Base-by-base conservation (phyloP, 73 alveolate species). In the Paramecium biaurelia region DNA sequence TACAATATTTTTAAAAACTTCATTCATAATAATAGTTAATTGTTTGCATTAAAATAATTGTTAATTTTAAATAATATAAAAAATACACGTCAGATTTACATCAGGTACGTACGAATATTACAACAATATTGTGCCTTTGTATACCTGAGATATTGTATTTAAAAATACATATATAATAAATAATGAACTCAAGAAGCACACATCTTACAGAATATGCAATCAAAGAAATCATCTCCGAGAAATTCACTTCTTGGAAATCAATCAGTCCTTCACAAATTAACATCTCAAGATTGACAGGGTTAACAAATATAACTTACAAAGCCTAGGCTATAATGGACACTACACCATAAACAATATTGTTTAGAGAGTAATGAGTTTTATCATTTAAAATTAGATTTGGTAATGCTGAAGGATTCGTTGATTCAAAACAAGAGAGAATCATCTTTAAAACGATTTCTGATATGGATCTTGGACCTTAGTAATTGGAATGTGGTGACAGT, bases 361-460 rank as follows among this genome's bases (percentile, higher is more conserved):
- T 63, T 26, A 63, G 84, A 63, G 84, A 63, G 84, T 63, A 63
- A 30, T 26, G 68, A 63, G 10, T 63, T 21, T 63, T 32, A 26
- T 63, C 68, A 53, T 53, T 47, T 53, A 53, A 26, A 67, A 67
- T 74, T 74, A 74, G 87, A 35, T 74, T 74, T 79, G 90, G 90
- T 11, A 79, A 79, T 79, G 74, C 90, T 23, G 90, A 79, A 24
- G 76, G 90, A 7, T 79, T 79, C 28, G 74, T 79, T 8, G 90
- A 79, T 79, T 47, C 45, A 18, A 7, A 79, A 79, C 32, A 30
- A 20, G 90, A 79, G 26, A 38, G 56, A 11, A 21, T 79, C 1
- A n/a, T 79, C 0, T 79, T 79, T 34, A 41, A 63, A 18, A 43
- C 90, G 11, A 79, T 79, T 5, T 79, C 90, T 43, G 90, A 79